A percentile compares a stretch with the other conserved stretches of the same genome.
Conservation (phyloP, 805 yeast species). For the Barnettozyma salicaria region DNA sequence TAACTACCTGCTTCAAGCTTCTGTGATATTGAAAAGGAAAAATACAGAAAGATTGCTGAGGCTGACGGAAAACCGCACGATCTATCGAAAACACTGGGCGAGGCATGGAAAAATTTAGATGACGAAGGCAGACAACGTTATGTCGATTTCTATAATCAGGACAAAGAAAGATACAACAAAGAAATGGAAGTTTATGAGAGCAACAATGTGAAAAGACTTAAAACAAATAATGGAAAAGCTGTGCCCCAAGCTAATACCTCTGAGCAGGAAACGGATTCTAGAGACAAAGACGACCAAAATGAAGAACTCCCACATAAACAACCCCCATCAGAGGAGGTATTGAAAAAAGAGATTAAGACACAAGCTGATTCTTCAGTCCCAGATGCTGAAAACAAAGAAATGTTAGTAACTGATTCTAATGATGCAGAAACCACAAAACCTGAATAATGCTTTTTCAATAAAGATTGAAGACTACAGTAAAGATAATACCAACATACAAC, state of each 20-base stretch:
- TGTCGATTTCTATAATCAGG: constrained; percentile 70
- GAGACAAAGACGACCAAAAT: background rate
- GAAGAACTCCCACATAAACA: constrained; percentile 23
- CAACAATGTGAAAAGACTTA: constrained; percentile 4
- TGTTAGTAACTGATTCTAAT: too few species aligned
- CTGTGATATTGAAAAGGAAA: constrained; percentile 81
- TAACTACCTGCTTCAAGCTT: constrained; percentile 6
- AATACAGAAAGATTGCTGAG: constrained; percentile 53
- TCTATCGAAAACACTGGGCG: constrained; percentile 72
- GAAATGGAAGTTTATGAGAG: constrained; percentile 57
- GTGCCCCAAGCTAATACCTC: constrained; percentile 2
- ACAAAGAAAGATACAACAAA: constrained; percentile 63
- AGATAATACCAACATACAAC: too few species aligned
- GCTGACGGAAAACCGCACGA: constrained; percentile 52
- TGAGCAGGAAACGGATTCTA: too few species aligned
- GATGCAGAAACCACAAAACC: too few species aligned
- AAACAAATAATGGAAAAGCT: constrained; percentile 4
- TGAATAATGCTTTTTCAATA: too few species aligned
- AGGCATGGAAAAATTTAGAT: constrained; percentile 73
- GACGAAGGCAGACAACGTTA: constrained; percentile 69
- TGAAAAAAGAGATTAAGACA: background rate
- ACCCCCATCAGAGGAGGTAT: background rate
- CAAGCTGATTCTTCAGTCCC: background rate
- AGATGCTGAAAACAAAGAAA: background rate
- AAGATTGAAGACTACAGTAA: too few species aligned